phyloP scores from a whole-genome alignment of 306 rosid genomes.

The Fragaria ananassa region DNA sequence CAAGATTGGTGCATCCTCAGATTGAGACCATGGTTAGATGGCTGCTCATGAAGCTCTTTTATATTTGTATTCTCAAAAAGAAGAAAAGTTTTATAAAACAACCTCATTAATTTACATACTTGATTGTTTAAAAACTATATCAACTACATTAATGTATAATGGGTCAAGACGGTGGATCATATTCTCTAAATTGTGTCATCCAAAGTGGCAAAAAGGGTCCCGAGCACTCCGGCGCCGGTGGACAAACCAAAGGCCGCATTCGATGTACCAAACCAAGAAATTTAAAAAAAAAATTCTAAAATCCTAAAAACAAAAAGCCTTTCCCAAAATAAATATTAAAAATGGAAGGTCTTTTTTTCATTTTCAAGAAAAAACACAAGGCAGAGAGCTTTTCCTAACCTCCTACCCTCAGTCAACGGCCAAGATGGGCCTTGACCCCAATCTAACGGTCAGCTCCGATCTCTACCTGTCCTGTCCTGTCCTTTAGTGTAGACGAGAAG shows the following conservation, averaged over 20 bases:
- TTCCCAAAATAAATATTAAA: neutral
- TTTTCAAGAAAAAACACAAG: conserved; percentile 27
- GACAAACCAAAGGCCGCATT: neutral
- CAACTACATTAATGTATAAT: no score
- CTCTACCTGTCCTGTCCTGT: conserved; percentile 43
- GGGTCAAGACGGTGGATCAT: no score
- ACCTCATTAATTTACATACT: no score
- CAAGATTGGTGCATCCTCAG: neutral
- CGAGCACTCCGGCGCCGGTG: neutral
- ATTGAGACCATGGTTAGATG: neutral
- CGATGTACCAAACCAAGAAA: neutral
- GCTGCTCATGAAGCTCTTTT: neutral
- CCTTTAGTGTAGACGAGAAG: conserved; percentile 35
- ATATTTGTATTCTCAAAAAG: neutral
- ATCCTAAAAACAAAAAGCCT: neutral
- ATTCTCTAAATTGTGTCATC: neutral
- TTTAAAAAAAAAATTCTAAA: neutral
- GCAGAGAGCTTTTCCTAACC: conserved; percentile 33
- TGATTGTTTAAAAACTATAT: no score
- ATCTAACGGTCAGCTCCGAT: conserved; percentile 44
- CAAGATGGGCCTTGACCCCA: conserved; percentile 12
- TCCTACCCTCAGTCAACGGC: conserved; percentile 47
- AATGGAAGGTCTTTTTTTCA: no score
- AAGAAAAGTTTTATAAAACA: neutral
- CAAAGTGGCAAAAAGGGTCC: neutral